Percentiles rank a stretch among this genome's conserved stretches.
Conservation (phyloP, 2,329 filamentous ascomycete species). For the Calonectria ilicicola region DNA sequence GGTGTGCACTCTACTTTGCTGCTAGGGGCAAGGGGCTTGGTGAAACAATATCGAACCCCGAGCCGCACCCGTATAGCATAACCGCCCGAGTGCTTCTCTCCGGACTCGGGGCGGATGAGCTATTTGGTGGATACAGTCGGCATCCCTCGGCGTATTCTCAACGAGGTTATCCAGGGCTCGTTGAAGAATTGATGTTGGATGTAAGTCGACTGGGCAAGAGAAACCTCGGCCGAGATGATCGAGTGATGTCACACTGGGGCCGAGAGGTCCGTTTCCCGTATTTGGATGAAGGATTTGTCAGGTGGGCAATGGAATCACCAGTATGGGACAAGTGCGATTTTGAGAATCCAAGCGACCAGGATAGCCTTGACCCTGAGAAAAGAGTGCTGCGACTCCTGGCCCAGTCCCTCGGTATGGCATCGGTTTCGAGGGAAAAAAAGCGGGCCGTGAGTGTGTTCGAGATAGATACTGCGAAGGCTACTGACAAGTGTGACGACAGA, state of each 20-base stretch:
- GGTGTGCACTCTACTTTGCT: slow-evolving; percentile 94
- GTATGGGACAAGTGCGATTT: slow-evolving; percentile 94
- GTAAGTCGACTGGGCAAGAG: slow-evolving; percentile 87
- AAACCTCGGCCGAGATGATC: slow-evolving; percentile 95
- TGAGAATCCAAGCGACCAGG: slow-evolving; percentile 56
- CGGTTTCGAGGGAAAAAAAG: slow-evolving; percentile 89
- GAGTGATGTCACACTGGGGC: slow-evolving; percentile 89
- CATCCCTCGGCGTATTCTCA: slow-evolving; percentile 82
- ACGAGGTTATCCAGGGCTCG: slow-evolving; percentile 75
- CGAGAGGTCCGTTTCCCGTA: slow-evolving; percentile 92
- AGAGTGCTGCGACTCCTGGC: slow-evolving; percentile 83
- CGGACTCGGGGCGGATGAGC: slow-evolving; percentile 93
- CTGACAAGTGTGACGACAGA: slow-evolving; percentile 57
- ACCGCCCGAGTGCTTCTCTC: slow-evolving; percentile 87
- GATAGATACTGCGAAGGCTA: not conserved
- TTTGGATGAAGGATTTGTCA: slow-evolving; percentile 88
- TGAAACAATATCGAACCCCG: slow-evolving; percentile 44
- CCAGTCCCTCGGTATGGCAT: slow-evolving; percentile 76
- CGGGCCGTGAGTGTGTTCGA: slow-evolving; percentile 73
- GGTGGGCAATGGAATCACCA: slow-evolving; percentile 79
- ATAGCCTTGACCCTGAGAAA: slow-evolving; percentile 79
- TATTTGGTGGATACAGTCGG: slow-evolving; percentile 93
- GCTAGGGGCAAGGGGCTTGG: slow-evolving; percentile 76
- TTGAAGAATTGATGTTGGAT: slow-evolving; percentile 87
- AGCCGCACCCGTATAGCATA: slow-evolving; percentile 67